Percentiles rank a stretch among this genome's conserved stretches.
Conservation (phyloP, 2,329 filamentous ascomycete species). For the Xylariales sp. region DNA sequence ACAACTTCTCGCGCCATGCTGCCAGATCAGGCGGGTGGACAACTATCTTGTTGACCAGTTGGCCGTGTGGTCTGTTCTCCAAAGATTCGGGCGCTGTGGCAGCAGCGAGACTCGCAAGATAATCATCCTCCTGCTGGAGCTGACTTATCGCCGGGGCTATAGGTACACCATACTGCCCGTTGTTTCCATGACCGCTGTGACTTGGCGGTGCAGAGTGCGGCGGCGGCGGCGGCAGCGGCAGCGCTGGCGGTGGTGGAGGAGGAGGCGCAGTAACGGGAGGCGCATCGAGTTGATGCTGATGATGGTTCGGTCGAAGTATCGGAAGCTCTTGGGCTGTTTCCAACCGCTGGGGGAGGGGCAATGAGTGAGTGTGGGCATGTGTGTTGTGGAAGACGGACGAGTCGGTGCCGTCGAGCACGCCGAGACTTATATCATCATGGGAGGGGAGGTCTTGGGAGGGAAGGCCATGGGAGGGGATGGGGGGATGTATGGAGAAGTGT, state of each 20-base stretch:
- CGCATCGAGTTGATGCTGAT: slow-evolving; percentile 15
- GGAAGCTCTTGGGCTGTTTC: slow-evolving; percentile 13
- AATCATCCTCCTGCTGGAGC: slow-evolving; percentile 32
- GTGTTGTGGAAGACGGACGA: slow-evolving; percentile 30
- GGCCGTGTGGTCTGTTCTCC: slow-evolving; percentile 43
- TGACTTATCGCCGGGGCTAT: slow-evolving; percentile 26
- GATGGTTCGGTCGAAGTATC: slow-evolving; percentile 15
- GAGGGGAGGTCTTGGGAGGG: slow-evolving; percentile 25
- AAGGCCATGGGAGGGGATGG: slow-evolving; percentile 12
- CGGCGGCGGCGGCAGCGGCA: slow-evolving; percentile 26
- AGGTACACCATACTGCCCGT: slow-evolving; percentile 38
- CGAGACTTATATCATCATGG: slow-evolving; percentile 32
- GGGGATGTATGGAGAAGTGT: slow-evolving; percentile 20
- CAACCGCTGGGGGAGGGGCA: slow-evolving; percentile 15
- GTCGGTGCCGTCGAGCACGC: slow-evolving; percentile 34
- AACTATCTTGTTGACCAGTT: slow-evolving; percentile 52
- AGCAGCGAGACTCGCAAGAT: slow-evolving; percentile 15
- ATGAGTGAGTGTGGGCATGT: slow-evolving; percentile 23
- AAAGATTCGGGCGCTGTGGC: slow-evolving; percentile 24
- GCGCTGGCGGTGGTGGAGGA: slow-evolving; percentile 12
- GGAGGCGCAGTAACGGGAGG: slow-evolving; percentile 21
- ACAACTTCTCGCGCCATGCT: slow-evolving; percentile 67
- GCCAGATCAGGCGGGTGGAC: slow-evolving; percentile 63
- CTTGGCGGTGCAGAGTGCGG: slow-evolving; percentile 27
- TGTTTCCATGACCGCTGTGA: slow-evolving; percentile 11